phyloP scores from a whole-genome alignment of 2,329 filamentous ascomycete genomes.

The Botrytis pseudocinerea region DNA sequence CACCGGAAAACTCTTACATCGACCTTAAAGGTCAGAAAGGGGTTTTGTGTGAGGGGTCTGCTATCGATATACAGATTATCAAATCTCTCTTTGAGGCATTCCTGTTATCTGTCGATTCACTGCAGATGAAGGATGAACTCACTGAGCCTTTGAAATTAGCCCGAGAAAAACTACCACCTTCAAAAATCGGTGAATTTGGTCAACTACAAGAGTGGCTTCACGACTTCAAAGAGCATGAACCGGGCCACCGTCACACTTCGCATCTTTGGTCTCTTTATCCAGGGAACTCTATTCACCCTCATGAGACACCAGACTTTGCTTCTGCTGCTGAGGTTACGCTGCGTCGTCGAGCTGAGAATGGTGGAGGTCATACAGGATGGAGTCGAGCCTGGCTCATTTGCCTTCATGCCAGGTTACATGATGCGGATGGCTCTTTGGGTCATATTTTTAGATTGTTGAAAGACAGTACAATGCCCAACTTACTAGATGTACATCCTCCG shows the following conservation, averaged over 20 bases:
- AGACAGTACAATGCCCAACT: conserved; percentile 47
- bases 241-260: conserved; percentile 48
- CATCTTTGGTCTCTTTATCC: conserved; percentile 49
- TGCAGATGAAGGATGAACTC: conserved; percentile 1
- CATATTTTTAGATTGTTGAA: conserved; percentile 46
- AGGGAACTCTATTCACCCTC: conserved; percentile 43
- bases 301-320: conserved; percentile 40
- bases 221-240: conserved; percentile 45
- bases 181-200: conserved; percentile 39
- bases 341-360: conserved; percentile 42
- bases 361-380: conserved; percentile 51
- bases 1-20: conserved; percentile 43
- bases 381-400: conserved; percentile 50
- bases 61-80: conserved; percentile 50
- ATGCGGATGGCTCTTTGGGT: conserved; percentile 42
- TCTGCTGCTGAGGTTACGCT: conserved; percentile 39
- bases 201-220: conserved; percentile 47
- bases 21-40: conserved; percentile 33
- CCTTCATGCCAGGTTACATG: conserved; percentile 47
- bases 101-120: conserved; percentile 24
- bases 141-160: not conserved
- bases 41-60: conserved; percentile 47
- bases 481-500: conserved; percentile 48
- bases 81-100: conserved; percentile 43
- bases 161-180: conserved; percentile 2